Evolutionary conservation across 768 basidiomycete genomes (phyloP), one percentile per base, ranked within the genome.

Genomic region (Suillus plorans): DNA sequence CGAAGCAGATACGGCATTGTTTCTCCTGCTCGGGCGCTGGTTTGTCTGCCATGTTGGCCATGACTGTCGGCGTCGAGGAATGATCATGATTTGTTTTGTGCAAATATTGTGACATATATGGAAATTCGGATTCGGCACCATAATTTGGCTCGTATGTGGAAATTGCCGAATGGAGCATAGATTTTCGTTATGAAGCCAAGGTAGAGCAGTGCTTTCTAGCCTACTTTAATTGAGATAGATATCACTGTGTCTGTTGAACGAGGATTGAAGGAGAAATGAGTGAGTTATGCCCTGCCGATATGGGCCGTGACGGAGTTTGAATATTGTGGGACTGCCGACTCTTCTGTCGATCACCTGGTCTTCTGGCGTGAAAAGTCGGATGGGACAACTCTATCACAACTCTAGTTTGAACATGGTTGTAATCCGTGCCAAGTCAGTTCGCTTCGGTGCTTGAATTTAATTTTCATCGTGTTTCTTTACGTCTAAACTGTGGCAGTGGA

Each of bases 1-100:
- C 89, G 34, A 94, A 81, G 73, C 94, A 96, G 55, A 96, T 96
- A 61, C 94, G 84, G 71, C 94, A 95, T 72, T 91, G 90, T 70
- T 84, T 89, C 70, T 86, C 86, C 60, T 84, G 69, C 34, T 69
- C 66, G 25, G 44, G 34, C 14, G 18, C 18, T 41, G 37, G 56
- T 18, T 60, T 63, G 45, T 64, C 52, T 31, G 52, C 9, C 52
- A 53, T 53, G 52, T 16, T 52, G 31, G 31, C 16, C 8, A 16
- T 47, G n/a, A 4, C n/a, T 36, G 49, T 4, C 5, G 2, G 7
- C 36, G 20, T 57, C n/a, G 37, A 39, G 37, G 52, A 53, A 31
- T 31, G 31, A 31, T 31, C 5, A 31, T 31, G 31, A 44, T 1
- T 5, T 20, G 18, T 20, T 55, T 55, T 34, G 4, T 6, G 5